Conservation (phyloP, 169 alveolate genomes). For the Cryptosporidium bovis region DNA sequence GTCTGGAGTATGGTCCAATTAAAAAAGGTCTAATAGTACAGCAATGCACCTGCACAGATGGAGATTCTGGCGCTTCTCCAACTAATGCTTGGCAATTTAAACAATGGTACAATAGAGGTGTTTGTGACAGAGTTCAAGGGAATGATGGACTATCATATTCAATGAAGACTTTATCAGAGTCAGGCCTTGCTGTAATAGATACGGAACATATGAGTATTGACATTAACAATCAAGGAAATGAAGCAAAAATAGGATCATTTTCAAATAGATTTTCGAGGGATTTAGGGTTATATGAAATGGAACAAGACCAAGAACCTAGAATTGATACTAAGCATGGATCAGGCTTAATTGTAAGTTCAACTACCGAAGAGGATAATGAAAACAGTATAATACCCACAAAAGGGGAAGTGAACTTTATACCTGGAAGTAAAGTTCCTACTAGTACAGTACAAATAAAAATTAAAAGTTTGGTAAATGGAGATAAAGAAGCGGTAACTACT, state of each 20-base stretch:
- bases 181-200: constrained; percentile 33
- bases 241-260: not conserved
- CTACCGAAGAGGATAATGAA: constrained; percentile 11
- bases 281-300: constrained; percentile 2
- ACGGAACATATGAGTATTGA: constrained; percentile 26
- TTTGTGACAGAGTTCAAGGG: constrained; percentile 46
- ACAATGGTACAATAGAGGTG: constrained; percentile 66
- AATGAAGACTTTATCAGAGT: constrained; percentile 7
- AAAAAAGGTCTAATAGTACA: constrained; percentile 71
- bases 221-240: constrained; percentile 4
- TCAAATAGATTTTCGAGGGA: constrained; percentile 70
- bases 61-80: constrained; percentile 29
- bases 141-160: constrained; percentile 22
- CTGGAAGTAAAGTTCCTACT: constrained; percentile 5
- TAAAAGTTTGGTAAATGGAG: constrained; percentile 8
- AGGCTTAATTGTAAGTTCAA: constrained; percentile 15
- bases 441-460: constrained; percentile 3
- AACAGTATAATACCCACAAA: constrained; percentile 27
- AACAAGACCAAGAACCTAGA: not conserved
- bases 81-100: constrained; percentile 69
- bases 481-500: not conserved
- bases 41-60: constrained; percentile 58
- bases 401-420: constrained; percentile 13
- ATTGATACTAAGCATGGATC: constrained; percentile 37
- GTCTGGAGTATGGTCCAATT: constrained; percentile 38